These are phyloP conservation scores for Austropuccinia psidii DNA, from an alignment of 1,284 basidiomycete genomes.

Conservation along the genomic window DNA sequence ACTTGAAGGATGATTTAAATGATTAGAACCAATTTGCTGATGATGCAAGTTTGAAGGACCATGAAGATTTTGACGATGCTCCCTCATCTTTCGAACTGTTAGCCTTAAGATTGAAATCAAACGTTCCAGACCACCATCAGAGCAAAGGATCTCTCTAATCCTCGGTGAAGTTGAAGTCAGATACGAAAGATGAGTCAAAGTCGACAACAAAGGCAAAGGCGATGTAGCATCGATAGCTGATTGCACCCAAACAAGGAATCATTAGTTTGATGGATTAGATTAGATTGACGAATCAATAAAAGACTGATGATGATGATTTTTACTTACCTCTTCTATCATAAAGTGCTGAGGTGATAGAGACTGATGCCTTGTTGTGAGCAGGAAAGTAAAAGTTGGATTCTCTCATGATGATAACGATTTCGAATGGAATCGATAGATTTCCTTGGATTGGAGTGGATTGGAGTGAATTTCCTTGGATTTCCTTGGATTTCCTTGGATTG, in stretches of 20 bases:
- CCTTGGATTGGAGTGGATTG: too few species aligned
- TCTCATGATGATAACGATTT: conserved; percentile 46
- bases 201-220: conserved; percentile 87
- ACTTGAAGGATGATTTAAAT: conserved; percentile 41
- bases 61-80: conserved; percentile 23
- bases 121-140: conserved; percentile 92
- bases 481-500: too few species aligned
- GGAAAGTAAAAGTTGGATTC: conserved; percentile 96
- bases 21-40: background rate
- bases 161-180: conserved; percentile 94
- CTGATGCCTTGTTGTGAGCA: conserved; percentile 86
- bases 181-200: conserved; percentile 90
- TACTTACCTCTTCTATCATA: conserved; percentile 87
- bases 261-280: conserved; percentile 27
- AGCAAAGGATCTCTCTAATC: conserved; percentile 95
- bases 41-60: conserved; percentile 38
- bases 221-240: conserved; percentile 87
- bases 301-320: background rate
- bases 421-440: too few species aligned
- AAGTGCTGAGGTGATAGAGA: conserved; percentile 85
- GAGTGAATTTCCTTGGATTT: too few species aligned
- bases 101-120: conserved; percentile 66
- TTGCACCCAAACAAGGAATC: conserved; percentile 8
- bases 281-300: background rate
- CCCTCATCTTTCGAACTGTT: conserved; percentile 38